Base-by-base conservation (phyloP, 2,329 filamentous ascomycete species). In the Apiospora sp. region DNA sequence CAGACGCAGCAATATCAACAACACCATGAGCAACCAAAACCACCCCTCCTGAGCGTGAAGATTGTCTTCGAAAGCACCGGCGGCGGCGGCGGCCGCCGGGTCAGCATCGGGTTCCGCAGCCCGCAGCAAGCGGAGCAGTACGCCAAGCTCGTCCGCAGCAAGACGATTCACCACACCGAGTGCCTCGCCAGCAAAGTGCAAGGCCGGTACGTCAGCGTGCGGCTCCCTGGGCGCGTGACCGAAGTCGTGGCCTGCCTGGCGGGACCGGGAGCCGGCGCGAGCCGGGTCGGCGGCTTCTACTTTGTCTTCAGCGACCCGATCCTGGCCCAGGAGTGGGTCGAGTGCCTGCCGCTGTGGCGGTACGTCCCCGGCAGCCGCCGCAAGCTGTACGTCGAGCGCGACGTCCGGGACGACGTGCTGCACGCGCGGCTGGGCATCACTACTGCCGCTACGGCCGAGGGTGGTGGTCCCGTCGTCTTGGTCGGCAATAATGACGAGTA, bases 101-200 rank as follows among this genome's bases (percentile, higher is more conserved):
- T 64, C 10, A 64, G 58, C 58, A 64, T 64, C 58, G 58, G 58
- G 3, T 64, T 64, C 58, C 58, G 58, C 58, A 64, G 19, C 58
- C 3, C 34, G 34, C 58, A 64, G 34, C 58, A 64, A 12, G 58
- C 58, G 19, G 58, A 41, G 34, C 58, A 64, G 30, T 64, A 64
- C 58, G 58, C 19, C 58, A 22, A 37, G 19, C 8, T 37, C 19
- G 58, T 41, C 7, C 58, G 58, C 34, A n/a, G 19, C 58, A 64
- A 64, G 58, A 41, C 34, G 30, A 64, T 64, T 19, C 58, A 64
- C 58, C 34, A 41, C 19, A 64, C 58, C 19, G 58, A 64, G 58
- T 34, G 34, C 7, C 58, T 64, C 19, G 34, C 58, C 34, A 41
- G 58, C 58, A 41, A 24, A n/a, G 58, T 41, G 1, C 30, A 41